Conservation (phyloP, 352 stramenopile species). For the Hyaloperonospora arabidopsidis region DNA sequence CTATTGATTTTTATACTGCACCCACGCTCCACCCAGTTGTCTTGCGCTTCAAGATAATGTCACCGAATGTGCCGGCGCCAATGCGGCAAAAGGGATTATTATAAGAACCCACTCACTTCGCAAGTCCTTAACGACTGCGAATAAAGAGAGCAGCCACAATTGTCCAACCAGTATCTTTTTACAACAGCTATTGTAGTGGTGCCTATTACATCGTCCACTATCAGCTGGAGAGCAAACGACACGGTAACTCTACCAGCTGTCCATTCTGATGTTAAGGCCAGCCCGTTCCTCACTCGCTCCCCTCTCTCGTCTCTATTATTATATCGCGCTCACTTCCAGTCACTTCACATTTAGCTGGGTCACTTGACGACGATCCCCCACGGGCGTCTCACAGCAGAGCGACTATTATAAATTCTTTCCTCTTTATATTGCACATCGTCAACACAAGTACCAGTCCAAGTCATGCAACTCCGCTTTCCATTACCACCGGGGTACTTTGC, state of each 20-base stretch:
- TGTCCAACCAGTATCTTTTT: constrained; percentile 10
- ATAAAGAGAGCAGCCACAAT: constrained; percentile 12
- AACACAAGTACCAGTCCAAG: not conserved
- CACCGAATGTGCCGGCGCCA: constrained; percentile 8
- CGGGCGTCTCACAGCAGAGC: not conserved
- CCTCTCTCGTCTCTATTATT: constrained; percentile 2
- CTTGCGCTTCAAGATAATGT: constrained; percentile 16
- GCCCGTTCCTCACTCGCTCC: constrained; percentile 19
- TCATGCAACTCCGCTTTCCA: constrained; percentile 71
- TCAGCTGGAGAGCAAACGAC: constrained; percentile 10
- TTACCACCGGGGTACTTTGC: constrained; percentile 60
- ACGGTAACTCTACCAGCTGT: constrained; percentile 21
- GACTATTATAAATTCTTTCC: too few relatives aligned
- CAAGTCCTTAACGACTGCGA: constrained; percentile 14
- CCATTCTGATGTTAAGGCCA: constrained; percentile 16
- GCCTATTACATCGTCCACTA: constrained; percentile 17
- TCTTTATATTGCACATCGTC: not conserved
- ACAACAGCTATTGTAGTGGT: constrained; percentile 17
- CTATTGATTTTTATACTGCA: constrained; percentile 11
- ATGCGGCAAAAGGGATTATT: constrained; percentile 8
- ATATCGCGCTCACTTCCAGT: constrained; percentile 5
- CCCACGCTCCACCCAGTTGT: constrained; percentile 9
- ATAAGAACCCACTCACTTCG: constrained; percentile 15
- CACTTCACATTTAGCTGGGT: constrained; percentile 27
- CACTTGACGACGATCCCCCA: not conserved